Evolutionary conservation across 345 rosid genomes (phyloP).

Genomic region (Acer saccharum): DNA sequence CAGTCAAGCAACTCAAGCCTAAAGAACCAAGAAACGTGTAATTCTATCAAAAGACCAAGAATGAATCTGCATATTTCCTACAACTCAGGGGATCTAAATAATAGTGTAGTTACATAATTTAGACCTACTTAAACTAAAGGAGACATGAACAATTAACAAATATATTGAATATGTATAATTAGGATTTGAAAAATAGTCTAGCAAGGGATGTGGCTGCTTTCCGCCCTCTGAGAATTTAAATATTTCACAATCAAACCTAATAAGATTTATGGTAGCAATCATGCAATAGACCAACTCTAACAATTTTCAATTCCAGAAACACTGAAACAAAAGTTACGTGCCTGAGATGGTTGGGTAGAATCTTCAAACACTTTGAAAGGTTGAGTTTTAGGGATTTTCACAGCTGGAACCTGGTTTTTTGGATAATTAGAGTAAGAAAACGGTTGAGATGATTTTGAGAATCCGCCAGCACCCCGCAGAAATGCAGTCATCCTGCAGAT

Average conservation of each 20-base stretch:
- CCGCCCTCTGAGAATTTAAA: background rate
- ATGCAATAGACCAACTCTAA: background rate
- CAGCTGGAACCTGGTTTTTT: constrained; percentile 51
- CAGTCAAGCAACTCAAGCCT: no score
- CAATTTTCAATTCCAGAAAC: constrained; percentile 15
- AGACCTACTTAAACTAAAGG: background rate
- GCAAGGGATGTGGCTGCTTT: background rate
- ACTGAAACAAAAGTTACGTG: constrained; percentile 28
- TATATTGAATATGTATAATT: background rate
- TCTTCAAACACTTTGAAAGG: constrained; percentile 73
- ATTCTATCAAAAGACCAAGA: background rate
- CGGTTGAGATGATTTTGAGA: constrained; percentile 69
- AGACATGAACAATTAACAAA: background rate
- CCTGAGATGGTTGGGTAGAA: constrained; percentile 82
- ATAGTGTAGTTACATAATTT: background rate
- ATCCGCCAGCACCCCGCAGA: constrained; percentile 92
- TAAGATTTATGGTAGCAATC: background rate
- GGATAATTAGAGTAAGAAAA: constrained; percentile 77
- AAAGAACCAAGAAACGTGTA: background rate
- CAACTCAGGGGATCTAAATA: background rate
- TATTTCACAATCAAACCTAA: background rate
- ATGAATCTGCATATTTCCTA: background rate
- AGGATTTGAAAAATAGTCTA: background rate
- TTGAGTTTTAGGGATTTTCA: constrained; percentile 66
- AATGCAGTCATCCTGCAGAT: constrained; percentile 57